Base-by-base conservation (phyloP, 371 early-diverging fungal genomes). In the Mucor saturninus region DNA sequence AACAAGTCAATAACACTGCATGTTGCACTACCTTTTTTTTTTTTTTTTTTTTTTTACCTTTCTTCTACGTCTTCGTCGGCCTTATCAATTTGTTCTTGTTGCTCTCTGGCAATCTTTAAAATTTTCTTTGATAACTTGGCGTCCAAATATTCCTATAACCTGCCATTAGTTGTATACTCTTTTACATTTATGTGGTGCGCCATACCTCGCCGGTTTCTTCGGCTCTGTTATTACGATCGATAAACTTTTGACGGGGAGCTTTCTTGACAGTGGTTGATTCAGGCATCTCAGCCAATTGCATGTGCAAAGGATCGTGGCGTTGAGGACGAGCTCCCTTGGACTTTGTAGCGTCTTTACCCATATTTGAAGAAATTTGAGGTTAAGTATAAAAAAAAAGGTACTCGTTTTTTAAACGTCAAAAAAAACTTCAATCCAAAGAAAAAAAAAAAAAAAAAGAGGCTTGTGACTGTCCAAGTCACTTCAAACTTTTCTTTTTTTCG, bases 101-200 rank as follows among this genome's bases (percentile, higher is more conserved):
- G 98, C 69, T 91, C 89, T 73, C 62, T 69, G 30, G 94, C 96
- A 56, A 95, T 86, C 69, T 89, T 75, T 62, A 98, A 73, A 79
- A 98, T 94, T 71, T 91, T 93, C 67, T 85, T 84, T 6, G 97
- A 95, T 35, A 93, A 84, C 72, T 94, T 96, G 51, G 93, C 83
- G 67, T 97, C 98, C 35, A 97, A 83, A 63, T 90, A 90, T 64
- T 87, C 87, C 85, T 89, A 63, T 30, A 28, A 13, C 53, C 30
- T 56, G 8, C n/a, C 43, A 56, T 55, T 42, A 35, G 49, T 39
- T 30, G 39, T 54, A n/a, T 15, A 10, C 14, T 48, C 50, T 48
- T 28, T 32, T 31, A 50, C 48, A 50, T 7, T 48, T 26, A 21
- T 21, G 3, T 10, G 4, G 21, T 48, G 21, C 2, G 26, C 14